Percentiles rank a stretch among this genome's conserved stretches.
phyloP scores from a whole-genome alignment of 768 basidiomycete species.

The Mycena vitilis region DNA sequence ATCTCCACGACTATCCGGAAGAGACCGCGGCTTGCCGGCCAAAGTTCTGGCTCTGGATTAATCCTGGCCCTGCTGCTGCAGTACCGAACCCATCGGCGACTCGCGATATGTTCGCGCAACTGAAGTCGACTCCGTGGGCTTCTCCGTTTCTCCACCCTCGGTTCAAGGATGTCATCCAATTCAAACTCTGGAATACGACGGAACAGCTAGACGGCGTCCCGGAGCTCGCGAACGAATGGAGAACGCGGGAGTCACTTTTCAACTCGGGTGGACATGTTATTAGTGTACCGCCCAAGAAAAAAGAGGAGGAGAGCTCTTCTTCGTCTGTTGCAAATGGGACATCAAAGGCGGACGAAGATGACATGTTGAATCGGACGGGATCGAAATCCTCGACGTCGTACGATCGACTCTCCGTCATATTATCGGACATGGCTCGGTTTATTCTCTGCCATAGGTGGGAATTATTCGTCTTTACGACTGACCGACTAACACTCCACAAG shows the following conservation, averaged over 20 bases:
- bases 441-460: constrained; percentile 86
- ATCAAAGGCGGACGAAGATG: constrained; percentile 54
- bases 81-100: constrained; percentile 87
- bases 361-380: constrained; percentile 77
- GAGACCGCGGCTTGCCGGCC: constrained; percentile 78
- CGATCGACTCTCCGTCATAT: constrained; percentile 90
- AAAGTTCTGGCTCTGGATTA: constrained; percentile 98
- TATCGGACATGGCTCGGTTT: constrained; percentile 98
- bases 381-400: constrained; percentile 88
- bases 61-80: constrained; percentile 94
- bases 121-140: constrained; percentile 92
- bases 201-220: constrained; percentile 94
- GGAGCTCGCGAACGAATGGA: constrained; percentile 93
- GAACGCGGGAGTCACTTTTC: constrained; percentile 83
- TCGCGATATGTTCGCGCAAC: constrained; percentile 83
- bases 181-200: constrained; percentile 98
- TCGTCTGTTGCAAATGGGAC: constrained; percentile 32
- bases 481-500: constrained; percentile 3
- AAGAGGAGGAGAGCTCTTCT: constrained; percentile 44
- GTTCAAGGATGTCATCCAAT: constrained; percentile 92
- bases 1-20: constrained; percentile 63
- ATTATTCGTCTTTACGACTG: not conserved
- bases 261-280: constrained; percentile 87
- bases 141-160: constrained; percentile 93
- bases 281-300: constrained; percentile 65